A percentile compares a stretch with the other conserved stretches of the same genome.
phyloP scores from a whole-genome alignment of 805 yeast species.

The Barnettozyma pratensis region DNA sequence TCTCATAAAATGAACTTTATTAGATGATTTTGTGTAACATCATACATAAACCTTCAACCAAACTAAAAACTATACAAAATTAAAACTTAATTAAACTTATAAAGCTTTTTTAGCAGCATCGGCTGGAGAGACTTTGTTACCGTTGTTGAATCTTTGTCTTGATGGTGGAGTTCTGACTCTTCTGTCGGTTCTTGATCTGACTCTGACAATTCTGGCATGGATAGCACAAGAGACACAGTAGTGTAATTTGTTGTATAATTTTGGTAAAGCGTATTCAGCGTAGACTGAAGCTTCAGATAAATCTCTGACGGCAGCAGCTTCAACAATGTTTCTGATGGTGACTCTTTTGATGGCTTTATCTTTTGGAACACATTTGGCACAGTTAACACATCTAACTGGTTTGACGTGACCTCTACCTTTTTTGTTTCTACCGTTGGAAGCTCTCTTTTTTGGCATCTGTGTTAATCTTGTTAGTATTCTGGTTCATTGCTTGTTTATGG shows the following conservation, averaged over 20 bases:
- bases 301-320: slow-evolving; percentile 99
- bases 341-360: slow-evolving; percentile 99
- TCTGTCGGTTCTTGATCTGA: slow-evolving; percentile 98
- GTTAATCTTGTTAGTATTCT: slow-evolving; percentile 16
- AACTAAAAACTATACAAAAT: slow-evolving; percentile 2
- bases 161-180: slow-evolving; percentile 98
- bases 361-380: slow-evolving; percentile 99
- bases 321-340: slow-evolving; percentile 99
- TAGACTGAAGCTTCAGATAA: slow-evolving; percentile 99
- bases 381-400: slow-evolving; percentile 99
- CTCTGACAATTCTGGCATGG: slow-evolving; percentile 99
- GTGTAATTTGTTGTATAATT: slow-evolving; percentile 99
- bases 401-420: slow-evolving; percentile 99
- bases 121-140: slow-evolving; percentile 92
- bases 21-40: neutral
- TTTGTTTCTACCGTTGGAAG: slow-evolving; percentile 99
- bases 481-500: neutral
- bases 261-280: slow-evolving; percentile 98
- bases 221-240: slow-evolving; percentile 99
- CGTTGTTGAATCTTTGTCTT: slow-evolving; percentile 97
- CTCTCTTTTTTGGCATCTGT: slow-evolving; percentile 99
- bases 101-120: slow-evolving; percentile 95
- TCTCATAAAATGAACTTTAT: slow-evolving; percentile 4
- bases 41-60: neutral
- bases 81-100: slow-evolving; percentile 28